These are phyloP conservation scores for Fabrea salina DNA, from an alignment of 169 alveolate genomes.

Conservation along the genomic window DNA sequence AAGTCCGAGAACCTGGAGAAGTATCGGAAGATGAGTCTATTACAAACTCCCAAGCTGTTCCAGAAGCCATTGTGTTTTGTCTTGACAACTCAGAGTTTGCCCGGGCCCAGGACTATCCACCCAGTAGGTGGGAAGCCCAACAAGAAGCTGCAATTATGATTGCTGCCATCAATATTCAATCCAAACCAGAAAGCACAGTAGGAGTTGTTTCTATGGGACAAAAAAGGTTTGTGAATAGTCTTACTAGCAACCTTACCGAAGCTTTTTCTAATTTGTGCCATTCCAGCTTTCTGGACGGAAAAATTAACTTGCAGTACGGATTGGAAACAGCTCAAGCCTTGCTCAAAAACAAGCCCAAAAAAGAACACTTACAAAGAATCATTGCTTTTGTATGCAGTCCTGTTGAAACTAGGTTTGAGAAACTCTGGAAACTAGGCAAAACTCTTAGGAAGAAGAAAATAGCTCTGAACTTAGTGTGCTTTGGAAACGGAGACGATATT, in stretches of 20 bases:
- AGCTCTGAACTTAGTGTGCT: conserved; percentile 86
- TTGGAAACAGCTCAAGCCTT: conserved; percentile 92
- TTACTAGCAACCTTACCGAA: conserved; percentile 80
- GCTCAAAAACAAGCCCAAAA: conserved; percentile 94
- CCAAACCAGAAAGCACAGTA: conserved; percentile 91
- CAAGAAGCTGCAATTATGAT: conserved; percentile 84
- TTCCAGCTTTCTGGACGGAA: conserved; percentile 82
- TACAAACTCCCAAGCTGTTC: too few species aligned
- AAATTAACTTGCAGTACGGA: conserved; percentile 85
- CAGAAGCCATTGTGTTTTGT: conserved; percentile 94
- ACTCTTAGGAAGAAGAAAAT: conserved; percentile 91
- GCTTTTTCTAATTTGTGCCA: too few species aligned
- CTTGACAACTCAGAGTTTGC: conserved; percentile 96
- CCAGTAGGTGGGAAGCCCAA: conserved; percentile 88
- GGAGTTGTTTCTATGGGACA: conserved; percentile 95
- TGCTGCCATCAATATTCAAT: conserved; percentile 80
- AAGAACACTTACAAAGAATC: conserved; percentile 91
- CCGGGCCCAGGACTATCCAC: conserved; percentile 92
- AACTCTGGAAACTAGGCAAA: conserved; percentile 86
- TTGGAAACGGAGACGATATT: conserved; percentile 81
- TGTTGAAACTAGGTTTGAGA: conserved; percentile 61
- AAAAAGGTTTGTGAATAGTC: conserved; percentile 86
- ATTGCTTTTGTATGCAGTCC: conserved; percentile 96
- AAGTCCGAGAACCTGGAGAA: too few species aligned
- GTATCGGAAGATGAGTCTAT: too few species aligned